These are phyloP conservation scores for Saccharomyces paradoxus DNA, from an alignment of 805 yeast species.

Conservation along the genomic window DNA sequence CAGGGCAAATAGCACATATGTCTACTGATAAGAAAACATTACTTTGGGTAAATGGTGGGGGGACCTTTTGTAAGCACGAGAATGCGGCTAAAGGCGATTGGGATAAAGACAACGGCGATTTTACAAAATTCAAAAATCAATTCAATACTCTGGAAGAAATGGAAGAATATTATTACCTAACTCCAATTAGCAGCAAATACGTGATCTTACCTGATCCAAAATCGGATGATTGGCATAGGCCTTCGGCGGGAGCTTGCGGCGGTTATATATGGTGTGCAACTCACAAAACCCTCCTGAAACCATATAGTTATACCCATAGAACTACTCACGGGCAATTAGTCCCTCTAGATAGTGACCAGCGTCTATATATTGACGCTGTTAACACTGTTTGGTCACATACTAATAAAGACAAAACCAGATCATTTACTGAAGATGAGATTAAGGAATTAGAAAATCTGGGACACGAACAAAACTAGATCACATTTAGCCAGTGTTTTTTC, in stretches of 20 bases:
- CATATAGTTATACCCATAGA: background rate
- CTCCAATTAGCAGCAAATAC: constrained; percentile 2
- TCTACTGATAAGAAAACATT: constrained; percentile 3
- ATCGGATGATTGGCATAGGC: background rate
- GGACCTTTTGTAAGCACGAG: constrained; percentile 11
- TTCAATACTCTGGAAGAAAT: constrained; percentile 6
- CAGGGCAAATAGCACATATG: constrained; percentile 12
- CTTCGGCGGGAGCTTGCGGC: background rate
- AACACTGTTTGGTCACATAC: background rate
- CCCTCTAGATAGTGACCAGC: background rate
- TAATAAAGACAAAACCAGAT: background rate
- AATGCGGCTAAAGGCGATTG: constrained; percentile 9
- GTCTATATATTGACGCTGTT: background rate
- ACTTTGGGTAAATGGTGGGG: constrained; percentile 19
- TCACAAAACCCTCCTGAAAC: background rate
- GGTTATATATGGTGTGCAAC: background rate
- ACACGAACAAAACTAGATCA: background rate
- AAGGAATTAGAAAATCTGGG: background rate
- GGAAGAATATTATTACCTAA: constrained; percentile 3
- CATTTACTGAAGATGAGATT: background rate
- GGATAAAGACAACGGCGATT: constrained; percentile 3
- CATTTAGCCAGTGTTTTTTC: background rate
- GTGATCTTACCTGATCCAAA: background rate
- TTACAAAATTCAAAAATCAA: constrained; percentile 1
- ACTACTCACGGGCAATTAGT: background rate